These are phyloP conservation scores for Phytophthora pluvialis DNA, from an alignment of 352 stramenopile species.

Conservation along the genomic window DNA sequence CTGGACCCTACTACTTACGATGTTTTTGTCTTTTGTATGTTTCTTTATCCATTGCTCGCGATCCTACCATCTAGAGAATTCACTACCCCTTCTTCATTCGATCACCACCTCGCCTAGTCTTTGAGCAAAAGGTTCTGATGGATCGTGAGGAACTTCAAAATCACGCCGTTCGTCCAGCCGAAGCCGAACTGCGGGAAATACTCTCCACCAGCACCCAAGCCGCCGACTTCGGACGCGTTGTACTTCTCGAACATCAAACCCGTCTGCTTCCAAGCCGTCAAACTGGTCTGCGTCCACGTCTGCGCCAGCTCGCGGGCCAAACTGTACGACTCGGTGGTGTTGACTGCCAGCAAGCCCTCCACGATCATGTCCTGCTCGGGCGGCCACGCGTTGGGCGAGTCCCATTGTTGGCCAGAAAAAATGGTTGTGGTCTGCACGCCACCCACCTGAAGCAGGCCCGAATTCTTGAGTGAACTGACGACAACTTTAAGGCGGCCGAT, in stretches of 20 bases:
- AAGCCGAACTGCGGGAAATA: conserved; percentile 92
- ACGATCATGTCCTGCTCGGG: conserved; percentile 85
- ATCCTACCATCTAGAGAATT: conserved; percentile 4
- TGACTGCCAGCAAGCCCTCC: conserved; percentile 70
- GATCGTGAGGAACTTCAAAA: conserved; percentile 86
- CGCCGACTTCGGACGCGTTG: conserved; percentile 71
- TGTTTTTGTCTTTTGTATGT: background rate
- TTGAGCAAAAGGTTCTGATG: conserved; percentile 70
- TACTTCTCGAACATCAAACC: conserved; percentile 93
- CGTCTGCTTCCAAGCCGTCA: conserved; percentile 69
- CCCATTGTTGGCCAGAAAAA: conserved; percentile 88
- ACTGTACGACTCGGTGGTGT: conserved; percentile 50
- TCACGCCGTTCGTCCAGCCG: conserved; percentile 88
- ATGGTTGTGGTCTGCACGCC: conserved; percentile 75
- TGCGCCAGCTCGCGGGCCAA: conserved; percentile 61
- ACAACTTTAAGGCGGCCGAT: conserved; percentile 51
- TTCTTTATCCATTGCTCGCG: conserved; percentile 8
- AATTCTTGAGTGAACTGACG: conserved; percentile 56
- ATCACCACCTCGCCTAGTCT: conserved; percentile 13
- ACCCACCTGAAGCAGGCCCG: conserved; percentile 64
- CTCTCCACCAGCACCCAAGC: conserved; percentile 79
- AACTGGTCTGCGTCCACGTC: conserved; percentile 70
- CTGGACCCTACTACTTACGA: background rate
- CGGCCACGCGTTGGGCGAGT: conserved; percentile 87
- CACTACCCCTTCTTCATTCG: background rate